Evolutionary conservation across 805 yeast genomes (phyloP), one percentile per base, ranked within the genome.

Genomic region (Yarrowia sp.): DNA sequence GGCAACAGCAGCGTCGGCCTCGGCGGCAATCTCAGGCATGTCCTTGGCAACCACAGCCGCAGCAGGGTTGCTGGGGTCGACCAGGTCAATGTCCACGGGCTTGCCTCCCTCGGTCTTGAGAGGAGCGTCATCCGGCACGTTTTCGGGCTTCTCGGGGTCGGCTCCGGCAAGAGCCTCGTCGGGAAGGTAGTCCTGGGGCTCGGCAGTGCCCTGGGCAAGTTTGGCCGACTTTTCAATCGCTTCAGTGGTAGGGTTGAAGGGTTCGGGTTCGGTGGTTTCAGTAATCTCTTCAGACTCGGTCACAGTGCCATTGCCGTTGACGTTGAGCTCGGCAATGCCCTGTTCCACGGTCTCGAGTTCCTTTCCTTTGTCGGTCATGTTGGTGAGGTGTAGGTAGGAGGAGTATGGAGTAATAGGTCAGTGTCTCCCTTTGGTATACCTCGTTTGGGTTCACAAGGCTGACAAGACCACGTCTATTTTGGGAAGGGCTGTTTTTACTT

Each of bases 401-500:
- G 16, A 10, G 26, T 8, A n/a, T 19, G 14, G 40, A 11, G 10
- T 7, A 10, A 38, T 10, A 10, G 40, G 2, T 38, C 8, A 0
- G 2, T 38, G 10, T 38, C 10, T 38, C 7, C 32, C 7, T 26
- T 26, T 5, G 32, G 7, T 26, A 26, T 26, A 26, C 7, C 32
- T 26, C 32, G 32, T 22, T 14, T 9, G 19, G 41, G 19, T 56
- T 56, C 35, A 53, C 59, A 22, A 53, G 59, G 59, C 59, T 53
- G 59, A 53, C 45, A 8, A 19, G 32, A 14, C 4, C 9, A 8
- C 35, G 59, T 26, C 48, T 55, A 55, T 55, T 56, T 56, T 56
- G 63, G 63, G 63, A 41, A n/a, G 59, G 59, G 56, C 36, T 35
- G 58, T 35, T 61, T 45, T 48, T 40, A 55, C 59, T 40, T 55